phyloP scores from a whole-genome alignment of 225 moss, liverwort and hornwort genomes.

The Thuidium tamariscinum region DNA sequence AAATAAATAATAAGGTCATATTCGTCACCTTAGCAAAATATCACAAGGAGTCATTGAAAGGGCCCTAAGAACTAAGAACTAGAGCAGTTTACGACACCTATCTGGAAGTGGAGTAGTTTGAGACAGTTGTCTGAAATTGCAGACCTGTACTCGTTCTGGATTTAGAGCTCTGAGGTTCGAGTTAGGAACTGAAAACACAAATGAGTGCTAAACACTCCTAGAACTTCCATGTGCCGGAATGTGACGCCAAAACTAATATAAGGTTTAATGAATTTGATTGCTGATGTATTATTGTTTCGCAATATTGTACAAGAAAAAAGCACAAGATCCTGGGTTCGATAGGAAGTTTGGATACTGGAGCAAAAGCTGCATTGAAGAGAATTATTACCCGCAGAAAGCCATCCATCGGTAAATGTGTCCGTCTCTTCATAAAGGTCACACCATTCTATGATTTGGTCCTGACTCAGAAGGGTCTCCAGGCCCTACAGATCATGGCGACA shows the following conservation, averaged over 20 bases:
- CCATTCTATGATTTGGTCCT: slow-evolving; percentile 46
- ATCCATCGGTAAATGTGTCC: slow-evolving; percentile 39
- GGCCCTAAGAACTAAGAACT: neutral
- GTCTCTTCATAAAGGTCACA: slow-evolving; percentile 45
- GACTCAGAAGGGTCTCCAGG: slow-evolving; percentile 26
- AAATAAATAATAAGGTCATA: neutral
- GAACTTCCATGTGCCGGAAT: neutral
- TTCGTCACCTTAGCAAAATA: neutral
- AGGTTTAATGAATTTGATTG: neutral
- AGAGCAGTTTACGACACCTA: neutral
- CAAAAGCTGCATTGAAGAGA: neutral
- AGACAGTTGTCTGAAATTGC: neutral
- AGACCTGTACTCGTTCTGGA: neutral
- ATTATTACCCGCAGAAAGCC: slow-evolving; percentile 50
- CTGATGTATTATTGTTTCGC: neutral
- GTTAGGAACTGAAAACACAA: neutral
- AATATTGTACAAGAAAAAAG: neutral
- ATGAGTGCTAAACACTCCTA: neutral
- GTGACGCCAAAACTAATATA: neutral
- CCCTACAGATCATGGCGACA: slow-evolving; percentile 10
- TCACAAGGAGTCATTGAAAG: neutral
- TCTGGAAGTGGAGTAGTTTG: neutral
- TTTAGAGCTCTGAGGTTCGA: neutral
- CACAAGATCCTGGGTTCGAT: neutral
- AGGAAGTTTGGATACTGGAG: neutral